Percentiles rank a stretch among this genome's conserved stretches.
phyloP scores from a whole-genome alignment of 106 monocot genomes.

The Acanthochlamys bracteata region DNA sequence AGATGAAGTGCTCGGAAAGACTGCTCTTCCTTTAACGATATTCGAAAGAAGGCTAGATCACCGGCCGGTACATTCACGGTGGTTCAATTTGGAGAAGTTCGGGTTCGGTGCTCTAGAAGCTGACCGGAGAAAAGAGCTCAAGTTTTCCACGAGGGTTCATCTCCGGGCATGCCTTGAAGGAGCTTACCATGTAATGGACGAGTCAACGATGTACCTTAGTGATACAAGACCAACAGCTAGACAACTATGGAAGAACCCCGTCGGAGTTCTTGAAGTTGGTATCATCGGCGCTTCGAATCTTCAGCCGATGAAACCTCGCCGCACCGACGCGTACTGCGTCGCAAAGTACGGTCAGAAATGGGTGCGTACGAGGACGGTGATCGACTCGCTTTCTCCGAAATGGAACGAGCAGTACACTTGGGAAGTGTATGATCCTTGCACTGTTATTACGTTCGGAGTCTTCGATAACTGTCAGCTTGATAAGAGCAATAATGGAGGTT shows the following conservation, averaged over 20 bases:
- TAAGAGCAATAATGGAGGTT: not conserved
- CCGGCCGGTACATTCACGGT: not conserved
- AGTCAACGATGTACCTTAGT: slow-evolving; percentile 5
- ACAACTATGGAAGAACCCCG: slow-evolving; percentile 4
- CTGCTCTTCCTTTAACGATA: not conserved
- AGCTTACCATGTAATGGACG: slow-evolving; percentile 7
- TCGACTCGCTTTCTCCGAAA: not conserved
- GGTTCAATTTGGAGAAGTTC: slow-evolving; percentile 5
- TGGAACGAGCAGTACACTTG: slow-evolving; percentile 22
- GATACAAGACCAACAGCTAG: slow-evolving; percentile 3
- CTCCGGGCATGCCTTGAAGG: slow-evolving; percentile 7
- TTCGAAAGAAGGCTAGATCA: slow-evolving; percentile 1
- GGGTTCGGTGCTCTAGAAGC: not conserved
- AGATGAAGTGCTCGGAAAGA: slow-evolving; percentile 16
- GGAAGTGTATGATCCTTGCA: slow-evolving; percentile 25
- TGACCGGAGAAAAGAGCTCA: not conserved
- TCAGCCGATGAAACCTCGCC: slow-evolving; percentile 2
- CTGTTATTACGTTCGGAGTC: slow-evolving; percentile 15
- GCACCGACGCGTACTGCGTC: slow-evolving; percentile 5
- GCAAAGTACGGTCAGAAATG: slow-evolving; percentile 6
- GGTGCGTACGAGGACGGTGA: slow-evolving; percentile 3
- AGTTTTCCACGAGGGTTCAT: slow-evolving; percentile 8
- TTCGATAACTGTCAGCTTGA: slow-evolving; percentile 18
- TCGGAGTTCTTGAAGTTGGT: slow-evolving; percentile 7
- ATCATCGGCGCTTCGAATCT: not conserved